A percentile compares a stretch with the other conserved stretches of the same genome.
phyloP scores from a whole-genome alignment of 2,329 filamentous ascomycete species.

The Neoscytalidium dimidiatum region DNA sequence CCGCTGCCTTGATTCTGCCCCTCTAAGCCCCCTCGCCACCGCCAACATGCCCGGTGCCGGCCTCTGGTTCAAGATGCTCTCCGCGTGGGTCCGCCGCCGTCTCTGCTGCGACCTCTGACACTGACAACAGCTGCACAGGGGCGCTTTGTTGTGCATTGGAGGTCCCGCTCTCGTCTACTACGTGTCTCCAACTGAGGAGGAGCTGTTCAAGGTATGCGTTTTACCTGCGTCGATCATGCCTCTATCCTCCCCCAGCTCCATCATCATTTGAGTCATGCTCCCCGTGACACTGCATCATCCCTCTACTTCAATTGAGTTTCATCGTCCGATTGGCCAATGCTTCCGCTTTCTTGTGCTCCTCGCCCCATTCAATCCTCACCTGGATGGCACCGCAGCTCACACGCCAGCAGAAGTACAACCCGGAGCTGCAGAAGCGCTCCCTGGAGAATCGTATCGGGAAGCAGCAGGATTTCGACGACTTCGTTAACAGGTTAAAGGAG shows the following conservation, averaged over 20 bases:
- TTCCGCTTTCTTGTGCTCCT: background rate
- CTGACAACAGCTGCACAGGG: conserved; percentile 53
- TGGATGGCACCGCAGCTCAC: background rate
- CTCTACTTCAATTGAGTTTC: background rate
- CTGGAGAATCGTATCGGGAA: conserved; percentile 75
- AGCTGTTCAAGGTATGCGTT: conserved; percentile 68
- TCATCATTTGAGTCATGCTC: background rate
- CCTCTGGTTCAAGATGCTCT: conserved; percentile 68
- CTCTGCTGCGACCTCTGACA: conserved; percentile 7
- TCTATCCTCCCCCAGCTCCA: background rate
- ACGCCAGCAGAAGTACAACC: conserved; percentile 75
- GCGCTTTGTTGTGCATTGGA: conserved; percentile 71
- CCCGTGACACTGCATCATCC: background rate
- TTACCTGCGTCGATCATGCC: conserved; percentile 3
- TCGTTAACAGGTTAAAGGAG: conserved; percentile 80
- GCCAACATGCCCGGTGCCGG: conserved; percentile 30
- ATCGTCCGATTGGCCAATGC: background rate
- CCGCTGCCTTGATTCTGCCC: background rate
- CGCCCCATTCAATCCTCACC: background rate
- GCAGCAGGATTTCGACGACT: conserved; percentile 86
- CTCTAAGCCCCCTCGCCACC: background rate
- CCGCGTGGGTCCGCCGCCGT: conserved; percentile 46
- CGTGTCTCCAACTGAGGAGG: conserved; percentile 82
- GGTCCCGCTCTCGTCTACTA: conserved; percentile 83
- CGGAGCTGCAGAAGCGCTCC: conserved; percentile 86